Base-by-base conservation (phyloP, 805 yeast species). In the Hanseniaspora valbyensis region DNA sequence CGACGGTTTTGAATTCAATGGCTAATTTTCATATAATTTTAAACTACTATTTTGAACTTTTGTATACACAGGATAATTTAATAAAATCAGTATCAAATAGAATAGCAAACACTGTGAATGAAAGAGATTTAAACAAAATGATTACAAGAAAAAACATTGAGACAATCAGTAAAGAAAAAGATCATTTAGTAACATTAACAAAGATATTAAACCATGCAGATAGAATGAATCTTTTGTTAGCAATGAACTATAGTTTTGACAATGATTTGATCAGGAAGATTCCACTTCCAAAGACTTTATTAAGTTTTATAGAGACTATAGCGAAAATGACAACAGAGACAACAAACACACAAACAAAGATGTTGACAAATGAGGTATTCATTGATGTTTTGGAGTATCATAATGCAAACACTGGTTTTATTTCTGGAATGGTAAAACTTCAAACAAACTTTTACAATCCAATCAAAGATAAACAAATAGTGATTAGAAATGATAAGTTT, bases 111-210 rank as follows among this genome's bases (percentile, higher is more conserved):
- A 48, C 51, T 24, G 12, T 48, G 2, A 40, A 32, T 26, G 44
- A 48, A 32, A 48, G 51, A 33, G 44, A 48, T 21, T 13, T 48
- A 16, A 48, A 48, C 19, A 37, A 48, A 13, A 39, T 48, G 51
- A 24, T 48, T 4, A 26, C 25, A 10, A 40, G 19, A 4, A 40
- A 32, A 26, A 39, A 40, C 14, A 22, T 24, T 5, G 41, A 40
- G 7, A 48, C 13, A 2, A 22, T 25, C 2, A 32, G 22, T 6
- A 48, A 40, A 14, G 51, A 48, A 30, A 48, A 48, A 4, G 51
- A 48, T 26, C 44, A 40, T 16, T 37, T 40, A 16, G 41, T 48
- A 2, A 40, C 51, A 2, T 16, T 48, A 18, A 24, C 51, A 14
- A 48, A 48, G 25, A 40, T 48, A 3, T 16, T 48, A n/a, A 32